A percentile compares a stretch with the other conserved stretches of the same genome.
Conservation (phyloP, 176 grass and related monocot species). For the Ampelocalamus luodianensis region DNA sequence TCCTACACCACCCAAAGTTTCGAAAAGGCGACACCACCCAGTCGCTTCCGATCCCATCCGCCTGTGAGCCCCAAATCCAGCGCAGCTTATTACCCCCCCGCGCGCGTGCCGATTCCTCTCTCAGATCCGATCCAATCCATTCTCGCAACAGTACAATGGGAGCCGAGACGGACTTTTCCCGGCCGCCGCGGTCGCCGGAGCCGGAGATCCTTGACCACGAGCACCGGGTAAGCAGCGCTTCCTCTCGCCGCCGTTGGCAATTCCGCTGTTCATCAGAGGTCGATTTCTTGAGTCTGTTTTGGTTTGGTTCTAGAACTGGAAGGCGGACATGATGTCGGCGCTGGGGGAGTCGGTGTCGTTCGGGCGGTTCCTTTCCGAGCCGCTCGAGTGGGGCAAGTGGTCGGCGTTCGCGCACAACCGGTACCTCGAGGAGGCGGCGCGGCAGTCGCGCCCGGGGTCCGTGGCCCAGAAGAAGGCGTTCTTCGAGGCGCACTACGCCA, state of each 20-base stretch:
- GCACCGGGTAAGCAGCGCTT: conserved; percentile 4
- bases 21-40: neutral
- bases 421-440: conserved; percentile 70
- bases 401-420: conserved; percentile 73
- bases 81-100: neutral
- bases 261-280: no score
- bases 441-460: conserved; percentile 60
- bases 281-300: neutral
- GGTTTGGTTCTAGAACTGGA: conserved; percentile 23
- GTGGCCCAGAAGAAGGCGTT: conserved; percentile 82
- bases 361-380: conserved; percentile 74
- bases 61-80: conserved; percentile 26
- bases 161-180: conserved; percentile 20
- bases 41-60: neutral
- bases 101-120: neutral
- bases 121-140: conserved; percentile 10
- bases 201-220: conserved; percentile 5
- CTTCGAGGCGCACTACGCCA: conserved; percentile 77
- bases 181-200: conserved; percentile 26
- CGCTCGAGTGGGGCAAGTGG: conserved; percentile 76
- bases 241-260: no score
- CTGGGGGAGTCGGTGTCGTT: conserved; percentile 76
- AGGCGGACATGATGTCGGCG: conserved; percentile 63
- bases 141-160: conserved; percentile 26
- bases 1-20: neutral